Conservation (phyloP, 495 filamentous ascomycete species). For the Hypomontagnella submonticulosa region DNA sequence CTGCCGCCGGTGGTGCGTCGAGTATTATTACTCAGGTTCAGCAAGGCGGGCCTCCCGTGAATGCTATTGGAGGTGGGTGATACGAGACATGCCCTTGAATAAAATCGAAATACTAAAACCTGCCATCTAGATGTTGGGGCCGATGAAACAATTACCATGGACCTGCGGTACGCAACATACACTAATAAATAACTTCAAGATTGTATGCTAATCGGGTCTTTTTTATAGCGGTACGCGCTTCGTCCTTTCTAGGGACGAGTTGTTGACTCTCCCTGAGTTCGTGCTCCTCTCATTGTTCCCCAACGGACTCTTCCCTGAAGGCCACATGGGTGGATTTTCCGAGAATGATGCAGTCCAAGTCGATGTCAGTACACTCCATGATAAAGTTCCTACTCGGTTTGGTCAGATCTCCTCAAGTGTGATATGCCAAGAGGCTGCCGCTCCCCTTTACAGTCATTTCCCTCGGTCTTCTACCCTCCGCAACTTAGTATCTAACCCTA, state of each 20-base stretch:
- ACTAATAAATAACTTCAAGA: neutral
- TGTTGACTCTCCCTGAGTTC: conserved; percentile 95
- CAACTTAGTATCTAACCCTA: conserved; percentile 58
- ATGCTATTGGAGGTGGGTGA: conserved; percentile 82
- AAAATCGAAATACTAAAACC: conserved; percentile 14
- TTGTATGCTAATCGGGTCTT: conserved; percentile 42
- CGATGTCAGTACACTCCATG: conserved; percentile 75
- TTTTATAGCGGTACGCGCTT: conserved; percentile 85
- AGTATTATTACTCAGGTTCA: conserved; percentile 99
- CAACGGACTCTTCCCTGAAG: conserved; percentile 96
- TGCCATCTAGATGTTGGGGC: conserved; percentile 75
- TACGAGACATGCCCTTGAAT: conserved; percentile 10
- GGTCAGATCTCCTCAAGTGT: conserved; percentile 34
- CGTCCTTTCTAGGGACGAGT: conserved; percentile 90
- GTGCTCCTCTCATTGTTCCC: conserved; percentile 98
- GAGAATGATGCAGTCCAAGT: conserved; percentile 96
- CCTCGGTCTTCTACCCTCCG: conserved; percentile 45
- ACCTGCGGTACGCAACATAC: conserved; percentile 76
- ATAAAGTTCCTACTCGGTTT: conserved; percentile 37
- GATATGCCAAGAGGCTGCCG: conserved; percentile 32
- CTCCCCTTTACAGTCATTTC: conserved; percentile 39
- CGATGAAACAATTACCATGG: conserved; percentile 95
- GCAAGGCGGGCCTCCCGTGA: conserved; percentile 88
- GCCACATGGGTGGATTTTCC: conserved; percentile 89
- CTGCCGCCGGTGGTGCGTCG: conserved; percentile 92